Conservation (phyloP, 2,329 filamentous ascomycete species). For the Fusarium chuoi region DNA sequence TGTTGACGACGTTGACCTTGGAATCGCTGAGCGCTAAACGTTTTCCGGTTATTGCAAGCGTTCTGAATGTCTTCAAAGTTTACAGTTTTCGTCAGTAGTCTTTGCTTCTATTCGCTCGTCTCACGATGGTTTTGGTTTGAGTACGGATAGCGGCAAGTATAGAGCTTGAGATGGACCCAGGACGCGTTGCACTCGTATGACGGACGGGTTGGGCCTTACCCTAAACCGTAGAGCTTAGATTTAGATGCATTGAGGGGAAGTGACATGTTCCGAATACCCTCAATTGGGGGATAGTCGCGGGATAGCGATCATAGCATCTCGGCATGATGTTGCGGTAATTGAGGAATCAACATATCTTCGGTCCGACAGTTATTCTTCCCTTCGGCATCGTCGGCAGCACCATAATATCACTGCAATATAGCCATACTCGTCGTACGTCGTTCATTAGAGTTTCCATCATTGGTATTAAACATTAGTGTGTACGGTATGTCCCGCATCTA, state of each 20-base stretch:
- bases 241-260: not conserved
- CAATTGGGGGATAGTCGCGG: not conserved
- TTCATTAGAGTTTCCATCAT: not conserved
- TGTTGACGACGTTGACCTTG: slow-evolving; percentile 6
- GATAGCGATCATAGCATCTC: not conserved
- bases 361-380: not conserved
- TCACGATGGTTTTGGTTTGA: not conserved
- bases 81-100: not conserved
- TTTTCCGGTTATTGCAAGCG: not conserved
- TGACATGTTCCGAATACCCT: not conserved
- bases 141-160: not conserved
- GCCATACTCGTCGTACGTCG: not conserved
- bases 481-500: not conserved
- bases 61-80: not conserved
- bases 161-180: not conserved
- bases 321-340: not conserved
- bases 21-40: not conserved
- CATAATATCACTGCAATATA: not conserved
- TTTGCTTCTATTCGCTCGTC: not conserved
- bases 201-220: not conserved
- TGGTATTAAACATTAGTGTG: slow-evolving; percentile 7
- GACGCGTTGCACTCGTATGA: not conserved
- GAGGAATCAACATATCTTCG: not conserved
- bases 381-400: not conserved
- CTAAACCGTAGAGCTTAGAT: not conserved